Conservation (phyloP, 1,284 basidiomycete genomes). For the Cutaneotrichosporon cavernicola region DNA sequence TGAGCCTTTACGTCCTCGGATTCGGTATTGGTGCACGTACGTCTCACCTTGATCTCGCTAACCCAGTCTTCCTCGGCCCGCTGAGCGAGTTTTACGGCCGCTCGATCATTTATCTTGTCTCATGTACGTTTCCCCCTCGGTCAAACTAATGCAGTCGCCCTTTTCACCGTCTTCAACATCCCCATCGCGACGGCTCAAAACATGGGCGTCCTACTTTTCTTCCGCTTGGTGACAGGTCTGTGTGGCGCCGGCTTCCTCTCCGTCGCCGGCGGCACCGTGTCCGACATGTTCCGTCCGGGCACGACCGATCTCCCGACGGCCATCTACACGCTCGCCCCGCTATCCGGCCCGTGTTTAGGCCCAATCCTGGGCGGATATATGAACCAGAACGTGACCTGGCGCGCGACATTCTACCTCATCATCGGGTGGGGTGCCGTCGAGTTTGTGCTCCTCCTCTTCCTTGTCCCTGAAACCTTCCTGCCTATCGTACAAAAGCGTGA, state of each 20-base stretch:
- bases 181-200: conserved; percentile 2
- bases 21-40: not conserved
- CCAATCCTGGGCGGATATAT: not conserved
- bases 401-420: not conserved
- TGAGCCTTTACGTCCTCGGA: not conserved
- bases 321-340: conserved; percentile 1
- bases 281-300: not conserved
- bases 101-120: not conserved
- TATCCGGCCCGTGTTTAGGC: not conserved
- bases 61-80: conserved; percentile 1
- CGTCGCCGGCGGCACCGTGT: not conserved
- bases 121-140: not conserved
- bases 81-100: conserved; percentile 7
- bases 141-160: not conserved
- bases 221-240: not conserved
- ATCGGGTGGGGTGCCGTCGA: not conserved
- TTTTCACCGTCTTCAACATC: conserved; percentile 4
- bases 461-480: not conserved
- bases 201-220: not conserved
- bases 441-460: not conserved
- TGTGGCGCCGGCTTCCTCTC: not conserved
- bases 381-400: conserved; percentile 3
- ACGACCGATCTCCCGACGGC: conserved; percentile 1
- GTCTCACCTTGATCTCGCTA: not conserved
- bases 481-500: not conserved